Percentiles rank a stretch among this genome's conserved stretches.
These are phyloP conservation scores for Podaxis sp. DNA, from an alignment of 768 basidiomycete genomes.

Conservation along the genomic window DNA sequence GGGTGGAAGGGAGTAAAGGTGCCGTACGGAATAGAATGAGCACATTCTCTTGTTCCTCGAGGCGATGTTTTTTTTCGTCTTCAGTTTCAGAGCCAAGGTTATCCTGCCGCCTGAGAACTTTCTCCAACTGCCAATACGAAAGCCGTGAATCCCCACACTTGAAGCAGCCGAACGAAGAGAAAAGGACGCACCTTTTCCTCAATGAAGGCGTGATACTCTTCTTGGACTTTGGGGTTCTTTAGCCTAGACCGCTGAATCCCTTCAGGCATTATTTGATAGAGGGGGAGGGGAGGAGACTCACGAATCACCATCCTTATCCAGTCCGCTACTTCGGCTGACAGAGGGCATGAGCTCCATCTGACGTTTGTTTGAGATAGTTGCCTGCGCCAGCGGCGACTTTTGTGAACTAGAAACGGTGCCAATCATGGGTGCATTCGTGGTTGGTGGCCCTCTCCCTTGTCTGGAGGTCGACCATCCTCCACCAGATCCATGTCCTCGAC, in stretches of 20 bases:
- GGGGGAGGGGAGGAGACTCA: conserved; percentile 32
- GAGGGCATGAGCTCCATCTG: conserved; percentile 67
- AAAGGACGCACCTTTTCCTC: conserved; percentile 51
- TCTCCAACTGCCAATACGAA: conserved; percentile 37
- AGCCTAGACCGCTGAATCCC: conserved; percentile 42
- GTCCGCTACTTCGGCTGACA: conserved; percentile 71
- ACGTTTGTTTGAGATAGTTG: conserved; percentile 15
- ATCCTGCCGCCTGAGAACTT: conserved; percentile 38
- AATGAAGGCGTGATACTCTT: conserved; percentile 64
- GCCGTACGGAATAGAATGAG: conserved; percentile 69
- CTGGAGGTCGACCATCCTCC: conserved; percentile 10
- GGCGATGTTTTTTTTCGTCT: conserved; percentile 30
- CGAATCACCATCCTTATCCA: conserved; percentile 73
- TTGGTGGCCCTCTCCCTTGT: conserved; percentile 6
- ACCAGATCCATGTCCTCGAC: conserved; percentile 13
- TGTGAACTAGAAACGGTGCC: neutral
- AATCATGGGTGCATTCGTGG: neutral
- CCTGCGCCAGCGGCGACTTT: neutral
- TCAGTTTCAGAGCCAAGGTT: conserved; percentile 26
- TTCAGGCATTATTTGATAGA: conserved; percentile 19
- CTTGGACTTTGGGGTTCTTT: conserved; percentile 54
- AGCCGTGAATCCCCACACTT: neutral
- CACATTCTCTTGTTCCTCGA: conserved; percentile 62
- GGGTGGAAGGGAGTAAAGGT: neutral
- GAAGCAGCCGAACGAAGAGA: neutral